Base-by-base conservation (phyloP, 2,329 filamentous ascomycete species). In the Alternaria conjuncta region DNA sequence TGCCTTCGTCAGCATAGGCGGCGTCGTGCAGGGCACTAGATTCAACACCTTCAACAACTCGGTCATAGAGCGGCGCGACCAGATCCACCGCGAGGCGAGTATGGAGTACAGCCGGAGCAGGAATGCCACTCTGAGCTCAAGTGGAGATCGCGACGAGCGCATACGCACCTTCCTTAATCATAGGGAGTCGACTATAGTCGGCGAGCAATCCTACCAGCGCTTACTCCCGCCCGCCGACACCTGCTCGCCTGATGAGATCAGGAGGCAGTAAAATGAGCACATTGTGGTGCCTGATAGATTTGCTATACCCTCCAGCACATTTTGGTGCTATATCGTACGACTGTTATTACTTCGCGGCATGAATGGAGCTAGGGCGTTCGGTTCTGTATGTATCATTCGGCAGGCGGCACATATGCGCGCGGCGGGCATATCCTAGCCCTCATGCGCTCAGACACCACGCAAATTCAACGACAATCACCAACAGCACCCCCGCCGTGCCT, bases 111-210 rank as follows among this genome's bases (percentile, higher is more conserved):
- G 89, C 75, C 83, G 84, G 62, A 84, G 86, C 67, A 83, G 86
- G 73, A 79, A 85, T 71, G 83, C 87, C 59, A 82, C 85, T 64
- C 83, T 85, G 55, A 81, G 85, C 41, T 55, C 60, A 18, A 59
- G 55, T 32, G 73, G 81, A 75, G 72, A 81, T 63, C 79, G 79
- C 57, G 79, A 84, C 45, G 82, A 84, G 73, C 86, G 93, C 56
- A 90, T 98, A 43, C 87, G 93, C 69, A 88, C 83, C 58, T 98
- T 98, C 74, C 69, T 98, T 62, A 88, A 88, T 72, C 82, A 83
- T 41, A 75, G 79, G 25, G 82, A 84, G 45, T 77, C 79, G 13
- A 71, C 82, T 18, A 74, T 75, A 36, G 64, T 70, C 4, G 73
- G 80, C 54, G 83, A 85, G 41, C 84, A 84, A 60, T 80, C 78